phyloP scores from a whole-genome alignment of 2,329 filamentous ascomycete species.

The Sclerotinia sclerotiorum region DNA sequence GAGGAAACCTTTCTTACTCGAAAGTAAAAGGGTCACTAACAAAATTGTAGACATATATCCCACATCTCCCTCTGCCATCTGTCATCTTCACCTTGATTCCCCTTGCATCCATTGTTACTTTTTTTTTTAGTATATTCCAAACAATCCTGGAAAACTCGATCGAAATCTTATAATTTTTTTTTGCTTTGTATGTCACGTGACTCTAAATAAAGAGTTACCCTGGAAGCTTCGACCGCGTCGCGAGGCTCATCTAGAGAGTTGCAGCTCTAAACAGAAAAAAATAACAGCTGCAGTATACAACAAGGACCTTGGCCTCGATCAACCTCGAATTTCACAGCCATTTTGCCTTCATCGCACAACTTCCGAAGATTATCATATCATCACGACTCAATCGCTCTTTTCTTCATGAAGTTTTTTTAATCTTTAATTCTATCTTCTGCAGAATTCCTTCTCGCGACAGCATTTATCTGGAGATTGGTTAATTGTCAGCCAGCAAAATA shows the following conservation, averaged over 20 bases:
- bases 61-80: not conserved
- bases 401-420: constrained; percentile 34
- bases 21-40: not conserved
- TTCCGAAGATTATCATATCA: constrained; percentile 18
- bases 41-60: not conserved
- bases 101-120: not conserved
- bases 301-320: constrained; percentile 16
- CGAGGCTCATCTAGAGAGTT: constrained; percentile 25
- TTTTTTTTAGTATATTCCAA: not conserved
- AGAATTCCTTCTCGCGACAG: constrained; percentile 26
- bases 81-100: too few species aligned
- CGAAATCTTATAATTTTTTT: not conserved
- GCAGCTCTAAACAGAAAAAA: constrained; percentile 20
- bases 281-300: constrained; percentile 16
- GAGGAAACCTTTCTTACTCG: not conserved
- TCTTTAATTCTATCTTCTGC: constrained; percentile 24
- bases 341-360: constrained; percentile 14
- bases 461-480: constrained; percentile 12
- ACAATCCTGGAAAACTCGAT: too few species aligned
- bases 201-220: constrained; percentile 19
- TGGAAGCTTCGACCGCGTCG: constrained; percentile 26
- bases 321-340: constrained; percentile 17
- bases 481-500: not conserved
- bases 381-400: constrained; percentile 20
- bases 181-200: constrained; percentile 22